Evolutionary conservation across 257 asterid genomes (phyloP).

Genomic region (Eustoma russellianum): DNA sequence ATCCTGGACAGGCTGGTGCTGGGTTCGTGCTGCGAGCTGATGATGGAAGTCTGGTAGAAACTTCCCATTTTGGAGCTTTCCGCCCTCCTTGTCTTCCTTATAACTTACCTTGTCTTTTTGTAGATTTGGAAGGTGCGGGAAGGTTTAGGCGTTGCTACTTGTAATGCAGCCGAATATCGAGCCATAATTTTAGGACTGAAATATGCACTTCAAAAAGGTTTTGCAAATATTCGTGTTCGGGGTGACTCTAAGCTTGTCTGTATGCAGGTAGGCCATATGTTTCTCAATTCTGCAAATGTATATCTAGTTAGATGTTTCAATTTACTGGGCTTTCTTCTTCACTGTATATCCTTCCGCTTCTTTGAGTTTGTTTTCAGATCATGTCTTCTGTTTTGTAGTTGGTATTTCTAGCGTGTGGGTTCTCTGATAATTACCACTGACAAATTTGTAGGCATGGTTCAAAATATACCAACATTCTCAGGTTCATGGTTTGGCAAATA

Average conservation of each 20-base stretch:
- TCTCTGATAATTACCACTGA: too few relatives aligned
- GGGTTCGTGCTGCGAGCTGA: slow-evolving; percentile 86
- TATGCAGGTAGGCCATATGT: slow-evolving; percentile 67
- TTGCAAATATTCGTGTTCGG: slow-evolving; percentile 76
- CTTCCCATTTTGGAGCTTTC: slow-evolving; percentile 4
- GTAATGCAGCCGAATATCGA: slow-evolving; percentile 91
- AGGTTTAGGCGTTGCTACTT: slow-evolving; percentile 92
- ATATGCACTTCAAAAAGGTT: slow-evolving; percentile 76
- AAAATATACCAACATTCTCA: too few relatives aligned
- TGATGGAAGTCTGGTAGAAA: slow-evolving; percentile 72
- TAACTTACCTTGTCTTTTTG: slow-evolving; percentile 17
- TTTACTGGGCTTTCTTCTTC: neutral
- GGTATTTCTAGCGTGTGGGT: too few relatives aligned
- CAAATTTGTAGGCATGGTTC: too few relatives aligned
- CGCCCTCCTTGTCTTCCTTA: neutral
- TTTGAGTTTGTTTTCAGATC: too few relatives aligned
- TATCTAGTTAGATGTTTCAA: neutral
- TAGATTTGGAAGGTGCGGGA: slow-evolving; percentile 87
- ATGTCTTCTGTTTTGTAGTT: too few relatives aligned
- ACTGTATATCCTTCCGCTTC: neutral
- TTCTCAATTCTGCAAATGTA: neutral
- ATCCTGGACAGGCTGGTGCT: slow-evolving; percentile 98
- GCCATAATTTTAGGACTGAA: slow-evolving; percentile 82
- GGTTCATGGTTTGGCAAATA: too few relatives aligned
- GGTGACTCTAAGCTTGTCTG: slow-evolving; percentile 98